Evolutionary conservation across 306 rosid genomes (phyloP).

Genomic region (Vicia villosa): DNA sequence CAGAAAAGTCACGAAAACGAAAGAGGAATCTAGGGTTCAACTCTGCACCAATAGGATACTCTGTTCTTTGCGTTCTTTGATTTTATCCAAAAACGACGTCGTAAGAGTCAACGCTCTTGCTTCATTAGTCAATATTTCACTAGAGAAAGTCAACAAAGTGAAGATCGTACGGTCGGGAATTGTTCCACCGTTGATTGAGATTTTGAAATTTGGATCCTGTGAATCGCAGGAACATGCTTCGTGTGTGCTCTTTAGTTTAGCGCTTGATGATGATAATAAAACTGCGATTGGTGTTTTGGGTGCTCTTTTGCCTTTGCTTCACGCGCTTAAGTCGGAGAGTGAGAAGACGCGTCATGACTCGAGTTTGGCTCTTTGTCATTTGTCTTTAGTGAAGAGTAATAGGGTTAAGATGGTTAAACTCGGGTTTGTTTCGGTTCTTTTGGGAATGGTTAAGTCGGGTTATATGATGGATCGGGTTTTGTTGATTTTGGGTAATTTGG

Average conservation of each 20-base stretch:
- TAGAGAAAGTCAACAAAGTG: slow-evolving; percentile 66
- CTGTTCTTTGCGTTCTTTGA: slow-evolving; percentile 48
- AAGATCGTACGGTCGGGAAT: slow-evolving; percentile 92
- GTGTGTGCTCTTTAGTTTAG: slow-evolving; percentile 81
- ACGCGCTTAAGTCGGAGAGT: slow-evolving; percentile 57
- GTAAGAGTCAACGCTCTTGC: slow-evolving; percentile 80
- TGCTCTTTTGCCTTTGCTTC: slow-evolving; percentile 68
- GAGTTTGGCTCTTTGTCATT: slow-evolving; percentile 76
- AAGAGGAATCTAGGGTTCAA: slow-evolving; percentile 56
- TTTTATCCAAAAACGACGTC: slow-evolving; percentile 49
- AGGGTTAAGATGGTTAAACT: slow-evolving; percentile 67
- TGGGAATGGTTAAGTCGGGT: slow-evolving; percentile 63
- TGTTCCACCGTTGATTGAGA: slow-evolving; percentile 74
- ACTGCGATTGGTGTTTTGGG: slow-evolving; percentile 89
- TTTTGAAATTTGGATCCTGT: slow-evolving; percentile 57
- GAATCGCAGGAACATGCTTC: slow-evolving; percentile 88
- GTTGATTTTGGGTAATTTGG: slow-evolving; percentile 57
- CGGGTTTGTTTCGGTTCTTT: slow-evolving; percentile 61
- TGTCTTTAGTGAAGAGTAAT: slow-evolving; percentile 75
- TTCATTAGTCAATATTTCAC: slow-evolving; percentile 71
- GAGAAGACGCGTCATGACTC: slow-evolving; percentile 88
- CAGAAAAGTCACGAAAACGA: slow-evolving; percentile 58
- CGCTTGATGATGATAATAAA: slow-evolving; percentile 72
- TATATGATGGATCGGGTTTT: slow-evolving; percentile 61
- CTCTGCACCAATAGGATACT: slow-evolving; percentile 60